phyloP scores from a whole-genome alignment of 202 grass and related monocot species.

The Schoenoplectus triqueter region DNA sequence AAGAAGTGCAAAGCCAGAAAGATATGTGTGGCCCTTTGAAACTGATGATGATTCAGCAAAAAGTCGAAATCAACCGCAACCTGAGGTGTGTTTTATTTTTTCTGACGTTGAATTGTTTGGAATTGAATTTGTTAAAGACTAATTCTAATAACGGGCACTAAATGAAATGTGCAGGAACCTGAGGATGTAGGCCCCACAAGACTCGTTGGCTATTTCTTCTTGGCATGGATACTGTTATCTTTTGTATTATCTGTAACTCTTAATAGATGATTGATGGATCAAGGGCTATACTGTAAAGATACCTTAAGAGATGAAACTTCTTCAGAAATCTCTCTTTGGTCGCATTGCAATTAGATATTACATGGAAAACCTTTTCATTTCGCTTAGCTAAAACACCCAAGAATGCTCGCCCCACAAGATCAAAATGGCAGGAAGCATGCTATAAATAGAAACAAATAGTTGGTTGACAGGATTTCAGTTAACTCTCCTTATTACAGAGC shows the following conservation, averaged over 20 bases:
- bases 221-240: constrained; percentile 70
- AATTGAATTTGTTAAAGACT: constrained; percentile 9
- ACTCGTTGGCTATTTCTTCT: constrained; percentile 79
- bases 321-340: not conserved
- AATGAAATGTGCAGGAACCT: constrained; percentile 67
- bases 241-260: constrained; percentile 59
- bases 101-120: not conserved
- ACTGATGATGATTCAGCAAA: constrained; percentile 52
- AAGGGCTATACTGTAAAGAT: not conserved
- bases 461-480: not conserved
- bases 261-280: constrained; percentile 56
- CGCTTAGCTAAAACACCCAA: not conserved
- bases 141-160: not conserved
- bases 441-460: constrained; percentile 7
- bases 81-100: constrained; percentile 54
- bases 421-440: not conserved
- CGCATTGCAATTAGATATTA: not conserved
- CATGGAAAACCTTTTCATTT: not conserved
- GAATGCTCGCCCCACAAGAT: not conserved
- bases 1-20: constrained; percentile 72
- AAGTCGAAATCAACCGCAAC: constrained; percentile 47
- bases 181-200: constrained; percentile 76
- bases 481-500: constrained; percentile 17
- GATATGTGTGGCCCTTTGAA: constrained; percentile 94
- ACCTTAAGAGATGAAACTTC: not conserved